Evolutionary conservation across 2,329 filamentous ascomycete species (phyloP), one percentile per base, ranked within the genome.

Genomic region (Aspergillus udagawae): DNA sequence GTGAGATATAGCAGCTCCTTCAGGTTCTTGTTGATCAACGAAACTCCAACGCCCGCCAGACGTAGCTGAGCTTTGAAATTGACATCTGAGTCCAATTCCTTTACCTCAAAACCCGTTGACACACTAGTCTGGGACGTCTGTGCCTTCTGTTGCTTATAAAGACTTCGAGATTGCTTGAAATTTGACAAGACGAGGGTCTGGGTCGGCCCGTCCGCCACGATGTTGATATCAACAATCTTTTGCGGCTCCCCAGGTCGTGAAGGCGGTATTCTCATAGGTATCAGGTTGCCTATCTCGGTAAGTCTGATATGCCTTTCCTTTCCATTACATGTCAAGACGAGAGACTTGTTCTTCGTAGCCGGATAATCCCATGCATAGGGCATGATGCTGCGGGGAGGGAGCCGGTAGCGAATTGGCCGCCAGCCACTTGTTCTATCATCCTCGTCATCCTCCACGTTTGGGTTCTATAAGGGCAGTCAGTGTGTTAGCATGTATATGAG

Each of bases 281-380:
- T 89, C 65, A 96, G 82, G 64, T 97, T 97, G 25, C 94, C 94
- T 67, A 99, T 99, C 72, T 99, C 94, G 2, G 93, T 91, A 63
- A 99, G 82, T 73, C 95, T 97, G 71, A 99, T 89, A 69, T 97
- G 91, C 29, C 94, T 83, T 70, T 97, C 92, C 68, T 88, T 91
- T 60, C 87, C 86, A 67, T 88, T 86, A 7, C 88, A 88, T 53
- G 81, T 87, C 69, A 99, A 86, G 51, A 97, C 86, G 42, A 99
- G 84, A 71, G 97, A 94, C 68, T 94, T 96, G 76, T 91, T 89
- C 77, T 96, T 97, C n/a, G 92, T 92, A 1, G 94, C 93, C 1
- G 94, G 95, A 75, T 96, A 99, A 71, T 99, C 95, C 94, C 94
- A 99, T 1, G 94, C 93, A 69, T 99, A 99, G 0, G 95, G 94